phyloP scores from a whole-genome alignment of 129 eudicot genomes.

The Flaveria robusta region DNA sequence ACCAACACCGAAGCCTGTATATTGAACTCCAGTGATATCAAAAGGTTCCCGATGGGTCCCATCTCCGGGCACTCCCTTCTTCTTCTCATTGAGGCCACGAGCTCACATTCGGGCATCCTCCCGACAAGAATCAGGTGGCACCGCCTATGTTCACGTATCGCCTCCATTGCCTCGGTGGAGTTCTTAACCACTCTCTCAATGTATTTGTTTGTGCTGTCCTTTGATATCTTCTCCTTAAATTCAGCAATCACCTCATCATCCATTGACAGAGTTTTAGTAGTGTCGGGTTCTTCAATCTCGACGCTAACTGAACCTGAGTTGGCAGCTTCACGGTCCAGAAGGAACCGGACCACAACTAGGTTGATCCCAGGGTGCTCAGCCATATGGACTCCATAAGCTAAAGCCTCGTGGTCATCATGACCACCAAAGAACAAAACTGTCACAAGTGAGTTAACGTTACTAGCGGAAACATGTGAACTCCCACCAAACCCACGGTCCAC shows the following conservation, averaged over 20 bases:
- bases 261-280: conserved; percentile 35
- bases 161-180: conserved; percentile 35
- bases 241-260: conserved; percentile 58
- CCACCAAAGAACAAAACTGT: conserved; percentile 85
- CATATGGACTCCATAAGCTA: conserved; percentile 78
- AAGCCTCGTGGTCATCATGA: conserved; percentile 88
- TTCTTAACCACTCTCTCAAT: conserved; percentile 51
- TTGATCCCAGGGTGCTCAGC: conserved; percentile 93
- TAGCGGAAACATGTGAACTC: conserved; percentile 63
- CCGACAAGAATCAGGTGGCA: conserved; percentile 73
- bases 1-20: conserved; percentile 68
- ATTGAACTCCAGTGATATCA: conserved; percentile 49
- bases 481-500: conserved; percentile 96
- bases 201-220: conserved; percentile 43
- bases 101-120: conserved; percentile 70
- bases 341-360: conserved; percentile 57
- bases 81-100: conserved; percentile 47
- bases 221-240: conserved; percentile 41
- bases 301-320: conserved; percentile 39
- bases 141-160: conserved; percentile 36
- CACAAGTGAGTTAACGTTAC: conserved; percentile 61
- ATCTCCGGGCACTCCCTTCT: conserved; percentile 73
- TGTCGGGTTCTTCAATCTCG: conserved; percentile 41
- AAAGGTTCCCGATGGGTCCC: conserved; percentile 66
- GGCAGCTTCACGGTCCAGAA: conserved; percentile 39